Evolutionary conservation across 2,329 filamentous ascomycete genomes (phyloP), one percentile per base, ranked within the genome.

Genomic region (Penicillium sp.): DNA sequence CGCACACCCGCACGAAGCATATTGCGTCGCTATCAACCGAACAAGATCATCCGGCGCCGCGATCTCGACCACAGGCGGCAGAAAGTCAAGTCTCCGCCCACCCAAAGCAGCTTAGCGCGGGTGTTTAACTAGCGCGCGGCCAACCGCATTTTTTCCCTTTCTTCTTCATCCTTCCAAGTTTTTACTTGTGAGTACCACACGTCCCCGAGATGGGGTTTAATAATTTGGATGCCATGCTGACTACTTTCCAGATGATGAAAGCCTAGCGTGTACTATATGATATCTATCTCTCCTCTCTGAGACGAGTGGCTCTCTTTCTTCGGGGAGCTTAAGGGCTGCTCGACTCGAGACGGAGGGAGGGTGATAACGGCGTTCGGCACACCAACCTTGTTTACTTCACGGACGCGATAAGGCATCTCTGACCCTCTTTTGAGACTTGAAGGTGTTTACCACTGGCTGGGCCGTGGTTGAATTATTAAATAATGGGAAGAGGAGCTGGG

Each of bases 341-440:
- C 77, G 82, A 84, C 74, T 76, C 76, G 78, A 78, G 80, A 75
- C 75, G 79, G 77, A 76, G 84, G 83, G 77, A 88, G 84, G 80
- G 83, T 99, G 94, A 97, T 86, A 91, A 91, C 82, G 87, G 94
- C 91, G 94, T 96, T 89, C 91, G 92, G 90, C 94, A 96, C 92
- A 96, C 81, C 82, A 86, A 68, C 88, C 92, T 96, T 97, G 91
- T 96, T 95, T 90, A 83, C 79, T 77, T 56, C 18, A 90, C 92
- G 92, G 86, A 96, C 92, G 94, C 92, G 84, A 90, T 87, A 82
- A 86, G 88, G 90, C 87, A 95, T 89, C 90, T 96, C 92, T 97
- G 92, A 97, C 67, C 62, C 65, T 54, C 74, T 74, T 51, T 44
- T 44, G 31, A 51, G 48, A 72, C 80, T 84, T 84, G 82, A 81